Base-by-base conservation (phyloP, 345 rosid species). In the Dipteronia sinensis region DNA sequence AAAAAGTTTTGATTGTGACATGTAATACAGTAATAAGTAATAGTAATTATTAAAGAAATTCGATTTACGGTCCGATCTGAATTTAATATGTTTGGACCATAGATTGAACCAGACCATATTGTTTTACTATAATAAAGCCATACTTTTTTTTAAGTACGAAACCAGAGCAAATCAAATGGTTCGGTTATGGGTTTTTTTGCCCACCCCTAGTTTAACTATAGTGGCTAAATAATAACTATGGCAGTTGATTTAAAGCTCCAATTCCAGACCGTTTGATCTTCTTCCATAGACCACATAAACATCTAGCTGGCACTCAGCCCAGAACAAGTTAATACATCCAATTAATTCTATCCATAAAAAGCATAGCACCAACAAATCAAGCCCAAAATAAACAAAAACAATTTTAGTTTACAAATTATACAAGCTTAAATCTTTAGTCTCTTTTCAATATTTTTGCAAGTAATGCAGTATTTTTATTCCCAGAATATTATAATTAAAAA, bases 271-370 rank as follows among this genome's bases (percentile, higher is more conserved):
- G 0, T 34, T 64, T 72, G 72, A 31, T 67, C 34, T 67, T 47
- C 23, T 67, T 71, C 5, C 3, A 29, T 15, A 25, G 53, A 71
- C 25, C 17, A 69, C 34, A 16, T 49, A 27, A 25, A 51, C 44
- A 29, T 47, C 6, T 66, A 38, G 8, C 23, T 3, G 10, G 11
- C 40, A 22, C 58, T 46, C 69, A 66, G 34, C 19, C 27, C 8
- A 67, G 16, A 70, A 71, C 22, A 51, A 51, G 17, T 51, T 56
- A 55, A 11, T 55, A 5, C 34, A 38, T n/a, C n/a, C 49, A 38
- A 20, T 58, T 13, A 72, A 34, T 58, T 29, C 51, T n/a, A 72
- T 20, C 64, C 75, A 29, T 16, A 56, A 59, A 72, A 47, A 11
- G 47, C 31, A 75, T 38, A 40, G 44, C 47, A 38, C 46, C 38